These are phyloP conservation scores for Artemisia annua DNA, from an alignment of 129 eudicot species.

Conservation along the genomic window DNA sequence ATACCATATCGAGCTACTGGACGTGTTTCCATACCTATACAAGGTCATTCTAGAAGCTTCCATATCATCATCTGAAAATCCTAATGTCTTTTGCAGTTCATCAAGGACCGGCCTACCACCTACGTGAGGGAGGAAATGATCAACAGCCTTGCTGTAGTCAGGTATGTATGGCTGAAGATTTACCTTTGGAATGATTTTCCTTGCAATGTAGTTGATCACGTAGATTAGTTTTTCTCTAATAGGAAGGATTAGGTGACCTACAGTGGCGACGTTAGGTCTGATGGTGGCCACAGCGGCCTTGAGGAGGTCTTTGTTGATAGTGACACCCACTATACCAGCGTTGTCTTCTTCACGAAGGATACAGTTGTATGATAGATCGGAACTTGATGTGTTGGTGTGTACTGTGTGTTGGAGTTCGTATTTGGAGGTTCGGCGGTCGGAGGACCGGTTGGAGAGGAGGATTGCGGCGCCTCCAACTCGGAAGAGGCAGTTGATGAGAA, in stretches of 20 bases:
- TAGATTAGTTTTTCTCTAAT: constrained; percentile 35
- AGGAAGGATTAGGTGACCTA: constrained; percentile 54
- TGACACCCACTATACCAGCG: constrained; percentile 31
- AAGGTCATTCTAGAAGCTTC: constrained; percentile 67
- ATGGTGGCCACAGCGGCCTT: constrained; percentile 40
- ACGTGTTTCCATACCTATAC: constrained; percentile 55
- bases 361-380: constrained; percentile 46
- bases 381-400: constrained; percentile 42
- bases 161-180: constrained; percentile 36
- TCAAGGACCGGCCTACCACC: constrained; percentile 61
- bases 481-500: constrained; percentile 36
- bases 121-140: constrained; percentile 57
- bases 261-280: constrained; percentile 28
- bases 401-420: constrained; percentile 52
- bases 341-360: constrained; percentile 50
- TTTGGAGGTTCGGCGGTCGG: constrained; percentile 37
- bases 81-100: constrained; percentile 38
- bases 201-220: constrained; percentile 1
- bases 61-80: constrained; percentile 32
- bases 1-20: constrained; percentile 54
- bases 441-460: constrained; percentile 45
- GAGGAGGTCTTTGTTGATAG: constrained; percentile 49
- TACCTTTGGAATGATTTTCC: background rate
- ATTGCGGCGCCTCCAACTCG: constrained; percentile 63
- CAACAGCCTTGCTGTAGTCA: constrained; percentile 36